A percentile compares a stretch with the other conserved stretches of the same genome.
phyloP scores from a whole-genome alignment of 2,329 filamentous ascomycete genomes.

The Cercospora zeae-maydis region DNA sequence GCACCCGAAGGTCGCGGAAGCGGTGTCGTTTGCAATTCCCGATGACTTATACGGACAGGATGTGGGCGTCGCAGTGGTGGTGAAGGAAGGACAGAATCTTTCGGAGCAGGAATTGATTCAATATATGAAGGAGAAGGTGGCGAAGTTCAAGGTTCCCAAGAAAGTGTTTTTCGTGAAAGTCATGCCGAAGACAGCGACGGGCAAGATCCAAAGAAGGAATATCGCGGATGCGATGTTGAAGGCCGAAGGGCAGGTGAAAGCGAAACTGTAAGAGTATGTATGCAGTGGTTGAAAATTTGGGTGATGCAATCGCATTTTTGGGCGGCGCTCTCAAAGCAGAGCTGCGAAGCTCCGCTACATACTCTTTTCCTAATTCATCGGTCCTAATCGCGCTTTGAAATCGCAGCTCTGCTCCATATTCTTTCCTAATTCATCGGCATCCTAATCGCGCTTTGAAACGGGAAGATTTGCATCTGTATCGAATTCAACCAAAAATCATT shows the following conservation, averaged over 20 bases:
- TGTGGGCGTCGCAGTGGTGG: constrained; percentile 70
- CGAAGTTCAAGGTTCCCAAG: constrained; percentile 83
- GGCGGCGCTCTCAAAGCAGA: no score
- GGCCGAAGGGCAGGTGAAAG: constrained; percentile 25
- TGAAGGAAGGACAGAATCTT: constrained; percentile 57
- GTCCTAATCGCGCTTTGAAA: constrained; percentile 48
- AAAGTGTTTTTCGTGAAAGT: constrained; percentile 78
- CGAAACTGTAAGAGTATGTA: neutral
- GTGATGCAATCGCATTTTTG: neutral
- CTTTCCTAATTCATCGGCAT: constrained; percentile 44
- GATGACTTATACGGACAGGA: constrained; percentile 83
- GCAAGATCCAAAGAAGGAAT: constrained; percentile 80
- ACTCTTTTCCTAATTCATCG: no score
- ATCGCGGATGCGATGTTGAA: constrained; percentile 84
- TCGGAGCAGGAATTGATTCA: constrained; percentile 60
- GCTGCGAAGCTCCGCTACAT: neutral
- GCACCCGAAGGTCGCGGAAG: constrained; percentile 69
- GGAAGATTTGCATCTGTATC: constrained; percentile 43
- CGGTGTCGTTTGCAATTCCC: constrained; percentile 77
- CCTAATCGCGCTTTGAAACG: constrained; percentile 48
- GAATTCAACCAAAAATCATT: neutral
- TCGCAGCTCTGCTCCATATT: no score
- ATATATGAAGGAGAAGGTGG: constrained; percentile 67
- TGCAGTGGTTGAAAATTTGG: neutral
- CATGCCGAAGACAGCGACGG: constrained; percentile 85